Conservation (phyloP, 1,284 basidiomycete species). For the Agroathelia rolfsii region DNA sequence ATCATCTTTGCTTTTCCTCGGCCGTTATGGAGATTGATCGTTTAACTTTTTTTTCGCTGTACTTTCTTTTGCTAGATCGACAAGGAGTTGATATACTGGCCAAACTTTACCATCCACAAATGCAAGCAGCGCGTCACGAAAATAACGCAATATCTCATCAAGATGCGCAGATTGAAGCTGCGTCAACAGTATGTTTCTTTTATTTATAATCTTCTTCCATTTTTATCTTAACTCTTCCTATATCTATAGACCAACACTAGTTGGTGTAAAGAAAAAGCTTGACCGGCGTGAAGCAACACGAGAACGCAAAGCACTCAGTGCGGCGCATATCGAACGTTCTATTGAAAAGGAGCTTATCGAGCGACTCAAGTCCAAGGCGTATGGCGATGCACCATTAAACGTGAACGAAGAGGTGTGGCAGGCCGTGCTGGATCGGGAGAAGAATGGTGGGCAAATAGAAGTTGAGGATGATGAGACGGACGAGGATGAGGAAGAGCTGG, state of each 20-base stretch:
- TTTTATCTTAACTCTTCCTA: constrained; percentile 2
- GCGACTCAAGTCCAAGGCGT: constrained; percentile 91
- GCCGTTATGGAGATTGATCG: too few species aligned
- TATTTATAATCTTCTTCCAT: constrained; percentile 2
- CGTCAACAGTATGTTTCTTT: constrained; percentile 70
- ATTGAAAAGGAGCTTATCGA: constrained; percentile 97
- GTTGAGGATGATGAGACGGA: constrained; percentile 40
- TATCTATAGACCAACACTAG: constrained; percentile 69
- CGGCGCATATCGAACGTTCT: constrained; percentile 87
- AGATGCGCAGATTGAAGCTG: constrained; percentile 87
- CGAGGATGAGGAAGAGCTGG: constrained; percentile 42
- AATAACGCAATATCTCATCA: constrained; percentile 98
- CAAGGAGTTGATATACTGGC: constrained; percentile 93
- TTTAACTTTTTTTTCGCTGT: constrained; percentile 2
- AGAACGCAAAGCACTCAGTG: constrained; percentile 92
- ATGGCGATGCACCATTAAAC: constrained; percentile 95
- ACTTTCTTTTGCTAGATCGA: constrained; percentile 62
- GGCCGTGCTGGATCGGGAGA: constrained; percentile 76
- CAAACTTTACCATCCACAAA: constrained; percentile 95
- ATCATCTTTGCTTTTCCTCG: constrained; percentile 1
- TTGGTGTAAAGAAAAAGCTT: constrained; percentile 96
- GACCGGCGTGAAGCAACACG: constrained; percentile 90
- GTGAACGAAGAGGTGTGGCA: constrained; percentile 98
- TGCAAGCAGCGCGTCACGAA: constrained; percentile 99
- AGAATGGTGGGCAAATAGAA: constrained; percentile 36